Evolutionary conservation across 2,329 filamentous ascomycete species (phyloP).

Genomic region (Drechslerella coelobrocha): DNA sequence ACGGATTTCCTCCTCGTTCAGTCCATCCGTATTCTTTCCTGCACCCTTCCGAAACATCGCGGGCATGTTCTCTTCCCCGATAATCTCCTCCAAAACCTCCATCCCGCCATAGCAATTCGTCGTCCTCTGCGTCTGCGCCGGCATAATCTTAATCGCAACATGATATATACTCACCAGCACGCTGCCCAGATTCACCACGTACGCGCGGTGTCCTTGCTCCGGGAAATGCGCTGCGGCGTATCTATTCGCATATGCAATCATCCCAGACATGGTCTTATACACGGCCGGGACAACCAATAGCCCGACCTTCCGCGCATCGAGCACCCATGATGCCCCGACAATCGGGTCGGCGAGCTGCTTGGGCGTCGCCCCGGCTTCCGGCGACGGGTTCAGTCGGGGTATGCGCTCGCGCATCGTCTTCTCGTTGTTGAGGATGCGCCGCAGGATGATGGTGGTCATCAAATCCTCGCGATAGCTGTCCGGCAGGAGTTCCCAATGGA

Average conservation of each 20-base stretch:
- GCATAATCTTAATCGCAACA: conserved; percentile 46
- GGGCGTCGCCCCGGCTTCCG: conserved; percentile 1
- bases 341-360: conserved; percentile 29
- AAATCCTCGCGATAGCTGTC: conserved; percentile 33
- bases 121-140: conserved; percentile 46
- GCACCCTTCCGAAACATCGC: conserved; percentile 35
- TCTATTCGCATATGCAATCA: conserved; percentile 45
- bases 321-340: conserved; percentile 34
- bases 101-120: conserved; percentile 42
- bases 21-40: conserved; percentile 21
- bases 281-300: conserved; percentile 36
- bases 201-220: conserved; percentile 35
- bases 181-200: conserved; percentile 42
- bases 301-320: conserved; percentile 34
- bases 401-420: conserved; percentile 34
- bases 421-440: conserved; percentile 41
- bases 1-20: conserved; percentile 34
- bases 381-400: conserved; percentile 18
- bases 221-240: conserved; percentile 47
- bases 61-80: conserved; percentile 23
- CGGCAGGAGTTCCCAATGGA: conserved; percentile 38
- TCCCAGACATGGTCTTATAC: conserved; percentile 45
- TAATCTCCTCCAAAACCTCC: conserved; percentile 39
- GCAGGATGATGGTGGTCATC: conserved; percentile 37
- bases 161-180: conserved; percentile 42